Evolutionary conservation across 768 basidiomycete genomes (phyloP).

Genomic region (Termitomyces sp.): DNA sequence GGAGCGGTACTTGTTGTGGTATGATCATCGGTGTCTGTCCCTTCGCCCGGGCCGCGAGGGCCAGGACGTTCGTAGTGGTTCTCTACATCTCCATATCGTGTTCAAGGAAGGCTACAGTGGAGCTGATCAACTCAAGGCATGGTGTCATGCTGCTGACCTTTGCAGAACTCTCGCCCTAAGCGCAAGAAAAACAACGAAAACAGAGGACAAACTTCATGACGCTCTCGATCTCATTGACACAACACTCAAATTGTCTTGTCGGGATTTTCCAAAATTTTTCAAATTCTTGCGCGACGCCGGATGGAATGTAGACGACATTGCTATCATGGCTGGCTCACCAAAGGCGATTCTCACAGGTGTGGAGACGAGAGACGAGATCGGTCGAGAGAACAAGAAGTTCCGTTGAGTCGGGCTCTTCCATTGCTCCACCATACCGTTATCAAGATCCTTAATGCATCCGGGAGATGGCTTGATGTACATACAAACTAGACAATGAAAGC

Average conservation of each 20-base stretch:
- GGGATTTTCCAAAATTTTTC: conserved; percentile 24
- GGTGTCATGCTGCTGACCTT: conserved; percentile 44
- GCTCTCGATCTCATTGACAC: conserved; percentile 19
- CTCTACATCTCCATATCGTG: conserved; percentile 37
- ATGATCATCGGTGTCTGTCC: conserved; percentile 29
- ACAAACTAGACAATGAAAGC: background rate
- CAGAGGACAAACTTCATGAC: conserved; percentile 1
- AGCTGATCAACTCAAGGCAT: conserved; percentile 53
- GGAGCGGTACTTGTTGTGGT: conserved; percentile 56
- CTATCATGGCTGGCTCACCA: conserved; percentile 29
- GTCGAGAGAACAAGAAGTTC: conserved; percentile 20
- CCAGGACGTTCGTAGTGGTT: conserved; percentile 16
- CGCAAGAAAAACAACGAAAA: background rate
- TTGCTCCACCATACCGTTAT: background rate
- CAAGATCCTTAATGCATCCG: background rate
- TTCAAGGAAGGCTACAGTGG: conserved; percentile 48
- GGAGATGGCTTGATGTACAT: conserved; percentile 5
- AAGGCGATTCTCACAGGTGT: conserved; percentile 24
- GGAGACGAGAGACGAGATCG: conserved; percentile 2
- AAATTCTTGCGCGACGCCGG: conserved; percentile 25
- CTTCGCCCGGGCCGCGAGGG: conserved; percentile 8
- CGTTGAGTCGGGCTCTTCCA: conserved; percentile 11
- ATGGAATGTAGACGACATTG: conserved; percentile 36
- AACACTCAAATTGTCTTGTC: conserved; percentile 16
- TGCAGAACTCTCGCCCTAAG: conserved; percentile 18